Evolutionary conservation across 176 grass and related monocot genomes (phyloP), one percentile per base, ranked within the genome.

Genomic region (Hsuehochloa calcarea): DNA sequence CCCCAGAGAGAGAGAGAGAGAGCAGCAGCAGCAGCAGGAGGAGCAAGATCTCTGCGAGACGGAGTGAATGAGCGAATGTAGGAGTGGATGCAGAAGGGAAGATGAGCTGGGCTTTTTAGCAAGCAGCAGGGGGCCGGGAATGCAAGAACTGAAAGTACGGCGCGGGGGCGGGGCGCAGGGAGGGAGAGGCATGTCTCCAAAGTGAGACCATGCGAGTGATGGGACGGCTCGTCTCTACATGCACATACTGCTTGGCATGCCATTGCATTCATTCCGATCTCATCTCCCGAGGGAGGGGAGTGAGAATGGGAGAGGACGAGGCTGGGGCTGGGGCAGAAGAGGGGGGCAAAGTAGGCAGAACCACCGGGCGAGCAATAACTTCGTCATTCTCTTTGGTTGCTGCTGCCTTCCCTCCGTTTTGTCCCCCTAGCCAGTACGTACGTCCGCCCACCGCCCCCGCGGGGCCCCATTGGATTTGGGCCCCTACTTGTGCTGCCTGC

Each of bases 221-320:
- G 74, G 71, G 85, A 87, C 80, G 68, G 89, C 80, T 84, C 89
- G 80, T 55, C 46, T 69, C 70, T 75, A 70, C 77, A 73, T 60
- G 81, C 75, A 15, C 79, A 62, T 10, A 29, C 52, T 40, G 54
- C 44, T 69, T 15, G 22, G 12, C 6, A 58, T 12, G 71, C 6
- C 61, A 20, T 38, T 35, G 85, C 89, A 80, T 87, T 91, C 68
- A 91, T 43, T 91, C 75, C 63, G 80, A 84, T 91, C 85, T 84
- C 89, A 58, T 65, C 64, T 80, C 89, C 80, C 85, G 71, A 81
- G 79, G 34, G 31, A 39, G 59, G 60, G 59, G 11, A 37, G 79
- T 1, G 4, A 19, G 73, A 69, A 4, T 4, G 74, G 5, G 8
- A n/a, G 40, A 4, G 17, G 70, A 63, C n/a, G 40, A 41, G 4